A percentile compares a stretch with the other conserved stretches of the same genome.
Evolutionary conservation across 169 alveolate species (phyloP).

Genomic region (Pseudocohnilembus persalinus): DNA sequence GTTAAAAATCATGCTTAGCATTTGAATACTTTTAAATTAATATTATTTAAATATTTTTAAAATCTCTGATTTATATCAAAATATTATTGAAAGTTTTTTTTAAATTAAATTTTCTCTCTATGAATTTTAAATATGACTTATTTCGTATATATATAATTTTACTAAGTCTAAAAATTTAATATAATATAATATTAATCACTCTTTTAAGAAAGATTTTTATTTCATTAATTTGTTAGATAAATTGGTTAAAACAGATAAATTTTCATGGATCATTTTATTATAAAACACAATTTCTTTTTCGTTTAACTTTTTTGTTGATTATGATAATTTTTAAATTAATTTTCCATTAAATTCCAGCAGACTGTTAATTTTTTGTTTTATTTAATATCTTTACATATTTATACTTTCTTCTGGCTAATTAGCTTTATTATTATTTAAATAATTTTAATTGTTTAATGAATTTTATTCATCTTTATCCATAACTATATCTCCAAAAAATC

Average conservation of each 20-base stretch:
- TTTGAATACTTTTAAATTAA: too few relatives aligned
- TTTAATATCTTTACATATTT: not conserved
- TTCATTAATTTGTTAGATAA: conserved; percentile 4
- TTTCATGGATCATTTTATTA: conserved; percentile 23
- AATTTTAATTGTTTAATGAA: too few relatives aligned
- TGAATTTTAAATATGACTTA: too few relatives aligned
- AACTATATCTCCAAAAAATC: not conserved
- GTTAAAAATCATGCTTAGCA: too few relatives aligned
- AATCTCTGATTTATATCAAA: too few relatives aligned
- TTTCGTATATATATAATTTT: too few relatives aligned
- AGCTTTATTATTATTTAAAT: too few relatives aligned
- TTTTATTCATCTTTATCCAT: not conserved
- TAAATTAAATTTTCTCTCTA: too few relatives aligned
- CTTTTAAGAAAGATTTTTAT: not conserved
- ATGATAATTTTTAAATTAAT: conserved; percentile 14
- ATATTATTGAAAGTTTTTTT: too few relatives aligned
- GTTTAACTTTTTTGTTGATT: not conserved
- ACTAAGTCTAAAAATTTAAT: too few relatives aligned
- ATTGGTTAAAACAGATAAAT: not conserved
- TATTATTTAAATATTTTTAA: too few relatives aligned
- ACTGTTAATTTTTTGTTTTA: conserved; percentile 17
- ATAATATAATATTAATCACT: too few relatives aligned
- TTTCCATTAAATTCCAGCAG: conserved; percentile 10
- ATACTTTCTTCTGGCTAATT: not conserved
- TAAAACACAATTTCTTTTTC: conserved; percentile 21